These are phyloP conservation scores for Maudiozyma barnettii DNA, from an alignment of 805 yeast species.

Conservation along the genomic window DNA sequence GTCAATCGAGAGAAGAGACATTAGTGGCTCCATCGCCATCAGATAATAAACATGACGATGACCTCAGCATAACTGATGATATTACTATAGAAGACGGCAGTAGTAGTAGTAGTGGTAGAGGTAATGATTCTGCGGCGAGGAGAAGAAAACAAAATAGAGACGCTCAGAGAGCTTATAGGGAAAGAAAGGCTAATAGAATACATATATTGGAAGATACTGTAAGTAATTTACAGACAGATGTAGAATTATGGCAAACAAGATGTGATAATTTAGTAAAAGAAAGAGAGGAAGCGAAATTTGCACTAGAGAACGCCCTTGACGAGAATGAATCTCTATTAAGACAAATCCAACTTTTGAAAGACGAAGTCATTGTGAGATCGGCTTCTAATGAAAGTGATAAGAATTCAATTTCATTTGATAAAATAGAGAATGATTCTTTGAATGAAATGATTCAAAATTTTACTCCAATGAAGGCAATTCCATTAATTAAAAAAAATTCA, in stretches of 20 bases:
- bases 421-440: background rate
- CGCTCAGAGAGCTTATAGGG: conserved; percentile 86
- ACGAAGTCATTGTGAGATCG: background rate
- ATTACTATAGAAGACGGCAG: background rate
- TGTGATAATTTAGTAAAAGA: conserved; percentile 8
- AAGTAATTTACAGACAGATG: conserved; percentile 32
- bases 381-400: background rate
- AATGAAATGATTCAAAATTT: conserved; percentile 35
- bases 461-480: conserved; percentile 57
- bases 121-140: conserved; percentile 38
- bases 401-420: background rate
- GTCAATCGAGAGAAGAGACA: background rate
- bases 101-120: background rate
- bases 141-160: conserved; percentile 88
- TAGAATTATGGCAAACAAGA: conserved; percentile 58
- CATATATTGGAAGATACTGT: conserved; percentile 57
- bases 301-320: background rate
- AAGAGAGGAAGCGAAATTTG: conserved; percentile 32
- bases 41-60: too few relatives aligned
- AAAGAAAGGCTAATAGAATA: conserved; percentile 75
- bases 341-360: background rate
- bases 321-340: conserved; percentile 1
- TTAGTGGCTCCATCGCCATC: too few relatives aligned
- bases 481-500: conserved; percentile 6
- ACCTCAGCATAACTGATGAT: background rate